Evolutionary conservation across 2,329 filamentous ascomycete genomes (phyloP).

Genomic region (Ascochyta rabiei): DNA sequence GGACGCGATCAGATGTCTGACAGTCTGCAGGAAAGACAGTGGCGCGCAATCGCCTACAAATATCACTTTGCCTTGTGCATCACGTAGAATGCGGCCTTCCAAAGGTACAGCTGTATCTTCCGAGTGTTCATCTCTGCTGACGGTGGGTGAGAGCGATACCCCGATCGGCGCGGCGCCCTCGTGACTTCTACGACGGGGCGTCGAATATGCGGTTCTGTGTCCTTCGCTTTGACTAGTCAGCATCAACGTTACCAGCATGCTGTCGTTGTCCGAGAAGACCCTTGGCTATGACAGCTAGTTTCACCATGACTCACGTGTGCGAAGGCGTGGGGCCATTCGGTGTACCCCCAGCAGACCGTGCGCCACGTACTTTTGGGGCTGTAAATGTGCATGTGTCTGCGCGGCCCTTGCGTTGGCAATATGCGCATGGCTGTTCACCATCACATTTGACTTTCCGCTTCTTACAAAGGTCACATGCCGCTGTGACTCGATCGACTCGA

Average conservation of each 20-base stretch:
- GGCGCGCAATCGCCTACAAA: conserved; percentile 62
- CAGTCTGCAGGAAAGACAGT: conserved; percentile 59
- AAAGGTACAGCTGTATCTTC: conserved; percentile 51
- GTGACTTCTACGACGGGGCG: conserved; percentile 9
- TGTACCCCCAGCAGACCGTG: conserved; percentile 40
- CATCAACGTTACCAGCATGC: not conserved
- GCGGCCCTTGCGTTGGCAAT: conserved; percentile 53
- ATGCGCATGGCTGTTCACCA: conserved; percentile 58
- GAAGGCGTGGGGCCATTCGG: conserved; percentile 20
- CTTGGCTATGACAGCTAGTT: too few relatives aligned
- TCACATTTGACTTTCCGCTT: conserved; percentile 57
- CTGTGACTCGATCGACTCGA: conserved; percentile 34
- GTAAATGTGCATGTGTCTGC: conserved; percentile 50
- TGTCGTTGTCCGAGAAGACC: not conserved
- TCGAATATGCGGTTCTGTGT: conserved; percentile 3
- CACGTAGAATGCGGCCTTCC: conserved; percentile 56
- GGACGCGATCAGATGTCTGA: conserved; percentile 57
- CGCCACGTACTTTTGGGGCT: conserved; percentile 46
- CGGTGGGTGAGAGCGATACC: conserved; percentile 29
- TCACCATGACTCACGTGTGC: conserved; percentile 1
- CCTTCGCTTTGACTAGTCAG: conserved; percentile 7
- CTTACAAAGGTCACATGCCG: conserved; percentile 42
- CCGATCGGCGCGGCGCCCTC: conserved; percentile 9
- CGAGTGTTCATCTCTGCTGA: conserved; percentile 45
- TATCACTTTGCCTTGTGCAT: conserved; percentile 60